Evolutionary conservation across 768 basidiomycete species (phyloP).

Genomic region (Russula dissimulans): DNA sequence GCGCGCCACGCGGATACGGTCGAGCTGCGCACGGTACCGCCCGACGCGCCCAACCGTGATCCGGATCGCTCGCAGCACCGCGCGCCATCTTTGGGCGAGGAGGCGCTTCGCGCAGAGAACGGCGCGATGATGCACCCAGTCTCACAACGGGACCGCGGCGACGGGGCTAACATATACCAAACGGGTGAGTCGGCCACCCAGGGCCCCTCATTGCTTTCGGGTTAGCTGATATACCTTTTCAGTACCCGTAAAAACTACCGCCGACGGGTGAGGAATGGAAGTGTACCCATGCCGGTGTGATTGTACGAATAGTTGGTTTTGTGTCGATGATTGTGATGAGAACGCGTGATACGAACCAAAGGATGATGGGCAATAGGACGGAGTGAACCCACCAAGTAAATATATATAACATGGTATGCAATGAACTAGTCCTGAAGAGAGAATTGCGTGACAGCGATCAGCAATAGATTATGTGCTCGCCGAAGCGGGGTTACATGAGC

Average conservation of each 20-base stretch:
- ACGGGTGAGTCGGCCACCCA: neutral
- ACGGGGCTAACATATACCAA: conserved; percentile 7
- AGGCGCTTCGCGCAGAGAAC: neutral
- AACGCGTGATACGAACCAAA: neutral
- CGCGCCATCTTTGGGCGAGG: neutral
- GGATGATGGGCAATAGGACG: neutral
- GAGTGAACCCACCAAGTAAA: neutral
- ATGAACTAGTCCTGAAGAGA: neutral
- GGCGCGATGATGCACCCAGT: conserved; percentile 5
- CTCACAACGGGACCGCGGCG: conserved; percentile 9
- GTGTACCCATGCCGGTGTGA: neutral
- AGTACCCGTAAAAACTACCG: no score
- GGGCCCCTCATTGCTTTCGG: neutral
- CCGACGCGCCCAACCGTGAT: neutral
- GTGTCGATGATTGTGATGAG: neutral
- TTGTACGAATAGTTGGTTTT: neutral
- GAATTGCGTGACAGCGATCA: neutral
- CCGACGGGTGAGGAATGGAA: neutral
- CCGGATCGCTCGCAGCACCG: conserved; percentile 4
- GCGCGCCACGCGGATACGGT: neutral
- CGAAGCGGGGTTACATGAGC: neutral
- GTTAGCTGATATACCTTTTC: neutral
- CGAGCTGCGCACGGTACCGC: neutral
- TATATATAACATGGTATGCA: neutral
- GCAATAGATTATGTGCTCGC: neutral